A percentile compares a stretch with the other conserved stretches of the same genome.
These are phyloP conservation scores for slime mould (Dictyostelium discoideum) DNA, from an alignment of 78 protist genomes.

Conservation along the genomic window DNA sequence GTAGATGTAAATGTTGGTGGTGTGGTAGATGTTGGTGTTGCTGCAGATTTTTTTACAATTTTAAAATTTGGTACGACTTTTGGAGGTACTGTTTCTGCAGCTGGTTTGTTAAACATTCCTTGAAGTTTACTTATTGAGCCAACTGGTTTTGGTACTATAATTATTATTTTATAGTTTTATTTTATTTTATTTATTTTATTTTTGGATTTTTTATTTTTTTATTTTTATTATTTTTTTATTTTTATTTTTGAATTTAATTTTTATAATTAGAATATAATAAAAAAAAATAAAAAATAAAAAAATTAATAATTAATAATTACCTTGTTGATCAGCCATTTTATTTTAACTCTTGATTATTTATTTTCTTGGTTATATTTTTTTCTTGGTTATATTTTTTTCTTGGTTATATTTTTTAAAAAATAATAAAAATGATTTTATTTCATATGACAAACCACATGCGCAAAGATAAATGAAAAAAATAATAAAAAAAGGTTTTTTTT, in stretches of 20 bases:
- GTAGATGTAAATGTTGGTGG: not conserved
- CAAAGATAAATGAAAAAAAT: not conserved
- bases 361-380: not conserved
- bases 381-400: not conserved
- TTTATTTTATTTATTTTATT: not conserved
- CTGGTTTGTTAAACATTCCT: not conserved
- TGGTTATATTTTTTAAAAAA: not conserved
- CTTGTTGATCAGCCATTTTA: not conserved
- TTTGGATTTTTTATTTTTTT: not conserved
- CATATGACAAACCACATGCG: not conserved
- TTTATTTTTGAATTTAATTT: too few species aligned
- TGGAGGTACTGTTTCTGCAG: not conserved
- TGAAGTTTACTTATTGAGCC: not conserved
- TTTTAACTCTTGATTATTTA: not conserved
- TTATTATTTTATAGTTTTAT: too few species aligned
- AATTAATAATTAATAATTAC: not conserved
- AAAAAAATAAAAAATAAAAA: not conserved
- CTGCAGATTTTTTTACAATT: conserved; percentile 6
- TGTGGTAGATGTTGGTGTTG: not conserved
- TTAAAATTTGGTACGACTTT: conserved; percentile 30
- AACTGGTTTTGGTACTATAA: not conserved
- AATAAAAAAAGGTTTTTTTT: not conserved
- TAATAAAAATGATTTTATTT: not conserved
- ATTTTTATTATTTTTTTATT: too few species aligned
- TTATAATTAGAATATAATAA: too few species aligned